Evolutionary conservation across 345 rosid genomes (phyloP).

Genomic region (Sonneratia alba): DNA sequence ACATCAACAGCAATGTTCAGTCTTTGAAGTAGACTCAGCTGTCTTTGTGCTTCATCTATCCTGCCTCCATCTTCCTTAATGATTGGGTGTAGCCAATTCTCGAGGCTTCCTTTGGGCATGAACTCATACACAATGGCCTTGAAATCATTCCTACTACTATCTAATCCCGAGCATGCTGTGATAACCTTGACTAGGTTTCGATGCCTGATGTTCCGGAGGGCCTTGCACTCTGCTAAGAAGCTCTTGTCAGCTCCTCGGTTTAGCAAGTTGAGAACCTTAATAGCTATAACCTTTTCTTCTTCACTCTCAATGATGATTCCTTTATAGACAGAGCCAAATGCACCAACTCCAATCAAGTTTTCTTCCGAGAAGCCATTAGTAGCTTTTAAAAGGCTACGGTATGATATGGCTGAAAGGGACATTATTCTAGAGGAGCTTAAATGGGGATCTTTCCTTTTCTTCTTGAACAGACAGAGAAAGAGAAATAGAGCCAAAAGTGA

Average conservation of each 20-base stretch:
- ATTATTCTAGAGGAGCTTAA: neutral
- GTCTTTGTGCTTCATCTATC: neutral
- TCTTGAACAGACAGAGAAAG: neutral
- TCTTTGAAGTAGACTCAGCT: constrained; percentile 9
- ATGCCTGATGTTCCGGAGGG: constrained; percentile 12
- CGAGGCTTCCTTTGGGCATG: constrained; percentile 18
- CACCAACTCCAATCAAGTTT: constrained; percentile 3
- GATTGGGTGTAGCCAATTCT: constrained; percentile 9
- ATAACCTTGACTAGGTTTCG: constrained; percentile 14
- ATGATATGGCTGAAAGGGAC: neutral
- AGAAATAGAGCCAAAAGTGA: neutral
- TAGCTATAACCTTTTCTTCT: neutral
- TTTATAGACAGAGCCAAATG: constrained; percentile 1
- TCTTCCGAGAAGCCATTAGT: constrained; percentile 5
- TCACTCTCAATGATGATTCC: neutral
- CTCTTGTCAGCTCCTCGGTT: constrained; percentile 5
- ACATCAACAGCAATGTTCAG: constrained; percentile 29
- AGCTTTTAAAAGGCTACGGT: neutral
- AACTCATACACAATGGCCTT: constrained; percentile 12
- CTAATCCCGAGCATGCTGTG: constrained; percentile 14
- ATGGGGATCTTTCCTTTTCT: neutral
- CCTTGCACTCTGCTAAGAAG: constrained; percentile 16
- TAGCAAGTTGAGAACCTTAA: constrained; percentile 5
- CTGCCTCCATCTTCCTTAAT: constrained; percentile 1
- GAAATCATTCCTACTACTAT: constrained; percentile 10